A percentile compares a stretch with the other conserved stretches of the same genome.
Evolutionary conservation across 164 flowering plant genomes (phyloP).

Genomic region (Berberis vulgaris): DNA sequence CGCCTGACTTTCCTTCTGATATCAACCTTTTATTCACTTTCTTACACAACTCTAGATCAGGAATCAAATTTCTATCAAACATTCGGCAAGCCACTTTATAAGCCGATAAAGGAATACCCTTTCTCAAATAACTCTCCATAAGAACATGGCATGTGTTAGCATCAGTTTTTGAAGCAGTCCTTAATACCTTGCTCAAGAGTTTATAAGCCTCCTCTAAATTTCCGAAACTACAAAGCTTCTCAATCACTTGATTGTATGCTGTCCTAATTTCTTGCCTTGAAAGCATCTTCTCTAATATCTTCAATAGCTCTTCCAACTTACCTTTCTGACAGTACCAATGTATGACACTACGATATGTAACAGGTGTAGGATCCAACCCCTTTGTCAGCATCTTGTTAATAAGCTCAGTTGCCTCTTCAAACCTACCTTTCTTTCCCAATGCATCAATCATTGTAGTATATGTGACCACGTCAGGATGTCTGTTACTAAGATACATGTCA

Average conservation of each 20-base stretch:
- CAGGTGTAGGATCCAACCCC: slow-evolving; percentile 73
- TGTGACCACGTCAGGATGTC: slow-evolving; percentile 73
- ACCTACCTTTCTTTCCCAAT: slow-evolving; percentile 57
- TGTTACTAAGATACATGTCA: slow-evolving; percentile 86
- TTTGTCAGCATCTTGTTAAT: slow-evolving; percentile 52
- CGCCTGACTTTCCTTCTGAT: slow-evolving; percentile 41
- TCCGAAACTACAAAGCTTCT: slow-evolving; percentile 74
- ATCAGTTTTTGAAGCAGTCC: slow-evolving; percentile 62
- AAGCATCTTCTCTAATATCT: slow-evolving; percentile 67
- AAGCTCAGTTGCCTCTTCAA: slow-evolving; percentile 69
- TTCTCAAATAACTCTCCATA: slow-evolving; percentile 53
- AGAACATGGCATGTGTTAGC: slow-evolving; percentile 65
- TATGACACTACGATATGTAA: slow-evolving; percentile 68
- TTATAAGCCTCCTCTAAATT: slow-evolving; percentile 66
- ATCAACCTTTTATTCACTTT: slow-evolving; percentile 48
- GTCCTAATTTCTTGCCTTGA: slow-evolving; percentile 37
- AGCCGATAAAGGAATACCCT: slow-evolving; percentile 46
- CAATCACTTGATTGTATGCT: slow-evolving; percentile 77
- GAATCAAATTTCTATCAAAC: slow-evolving; percentile 75
- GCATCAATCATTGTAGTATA: slow-evolving; percentile 73
- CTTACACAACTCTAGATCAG: slow-evolving; percentile 68
- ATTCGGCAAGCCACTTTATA: slow-evolving; percentile 79
- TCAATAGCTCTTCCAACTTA: slow-evolving; percentile 59
- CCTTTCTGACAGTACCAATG: slow-evolving; percentile 60
- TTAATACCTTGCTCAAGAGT: slow-evolving; percentile 56